Percentiles rank a stretch among this genome's conserved stretches.
phyloP scores from a whole-genome alignment of 2,329 filamentous ascomycete genomes.

The Calonectria henricotiae region DNA sequence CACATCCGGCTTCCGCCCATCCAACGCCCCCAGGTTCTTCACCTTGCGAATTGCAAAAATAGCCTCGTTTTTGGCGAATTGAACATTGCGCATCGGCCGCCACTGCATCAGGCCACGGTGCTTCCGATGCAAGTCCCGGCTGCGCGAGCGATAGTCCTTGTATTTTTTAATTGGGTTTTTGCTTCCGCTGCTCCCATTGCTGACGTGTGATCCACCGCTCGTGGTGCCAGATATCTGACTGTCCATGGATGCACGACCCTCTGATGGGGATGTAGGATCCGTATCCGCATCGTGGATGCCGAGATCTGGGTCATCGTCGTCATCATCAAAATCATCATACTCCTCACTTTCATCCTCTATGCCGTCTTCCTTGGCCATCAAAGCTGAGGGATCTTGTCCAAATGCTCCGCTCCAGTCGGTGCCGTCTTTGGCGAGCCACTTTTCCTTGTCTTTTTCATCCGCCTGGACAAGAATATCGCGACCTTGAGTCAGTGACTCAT shows the following conservation, averaged over 20 bases:
- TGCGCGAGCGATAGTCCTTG: constrained; percentile 78
- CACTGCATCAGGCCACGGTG: constrained; percentile 96
- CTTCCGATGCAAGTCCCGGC: constrained; percentile 85
- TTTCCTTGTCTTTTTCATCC: constrained; percentile 79
- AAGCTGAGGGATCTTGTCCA: constrained; percentile 78
- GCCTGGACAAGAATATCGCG: constrained; percentile 86
- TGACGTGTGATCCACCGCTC: constrained; percentile 53
- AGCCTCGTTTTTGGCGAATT: constrained; percentile 91
- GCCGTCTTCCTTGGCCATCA: constrained; percentile 58
- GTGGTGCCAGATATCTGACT: constrained; percentile 58
- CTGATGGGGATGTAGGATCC: constrained; percentile 51
- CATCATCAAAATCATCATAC: constrained; percentile 61
- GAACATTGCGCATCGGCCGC: constrained; percentile 88
- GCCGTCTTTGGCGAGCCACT: constrained; percentile 85
- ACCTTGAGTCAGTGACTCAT: constrained; percentile 83
- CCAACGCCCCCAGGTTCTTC: constrained; percentile 83
- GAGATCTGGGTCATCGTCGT: constrained; percentile 66
- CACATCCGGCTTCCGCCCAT: constrained; percentile 88
- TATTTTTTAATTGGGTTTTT: constrained; percentile 72
- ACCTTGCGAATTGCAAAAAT: constrained; percentile 84
- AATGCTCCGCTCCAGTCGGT: constrained; percentile 92
- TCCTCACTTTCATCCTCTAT: constrained; percentile 58
- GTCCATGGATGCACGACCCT: constrained; percentile 60
- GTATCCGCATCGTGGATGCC: constrained; percentile 73
- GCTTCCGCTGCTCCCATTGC: constrained; percentile 56